Percentiles rank a stretch among this genome's conserved stretches.
Conservation (phyloP, 768 basidiomycete genomes). For the Roridomyces roridus region DNA sequence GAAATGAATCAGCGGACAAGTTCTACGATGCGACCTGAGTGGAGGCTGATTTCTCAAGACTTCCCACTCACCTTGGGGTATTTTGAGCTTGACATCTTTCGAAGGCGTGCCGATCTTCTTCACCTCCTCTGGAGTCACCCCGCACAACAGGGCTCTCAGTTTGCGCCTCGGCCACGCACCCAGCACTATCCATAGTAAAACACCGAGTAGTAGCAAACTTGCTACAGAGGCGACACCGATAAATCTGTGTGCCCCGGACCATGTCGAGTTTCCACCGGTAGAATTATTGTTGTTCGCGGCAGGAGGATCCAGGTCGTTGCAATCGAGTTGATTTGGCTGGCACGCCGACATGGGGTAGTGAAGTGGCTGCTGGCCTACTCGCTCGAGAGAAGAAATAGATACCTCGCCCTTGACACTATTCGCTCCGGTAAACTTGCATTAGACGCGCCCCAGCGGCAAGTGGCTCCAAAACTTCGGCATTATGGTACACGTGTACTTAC, state of each 20-base stretch:
- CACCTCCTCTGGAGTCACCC: slow-evolving; percentile 10
- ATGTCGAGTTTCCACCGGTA: slow-evolving; percentile 8
- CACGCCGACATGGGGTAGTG: not conserved
- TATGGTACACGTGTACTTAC: slow-evolving; percentile 7
- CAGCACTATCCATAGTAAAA: slow-evolving; percentile 44
- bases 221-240: slow-evolving; percentile 53
- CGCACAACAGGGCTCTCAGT: slow-evolving; percentile 23
- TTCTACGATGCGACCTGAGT: too few relatives aligned
- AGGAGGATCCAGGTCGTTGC: slow-evolving; percentile 24
- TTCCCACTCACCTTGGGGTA: too few relatives aligned
- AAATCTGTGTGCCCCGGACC: slow-evolving; percentile 45
- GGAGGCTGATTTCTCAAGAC: too few relatives aligned
- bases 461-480: not conserved
- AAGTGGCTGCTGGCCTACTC: not conserved
- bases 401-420: slow-evolving; percentile 1
- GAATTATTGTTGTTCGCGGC: slow-evolving; percentile 30
- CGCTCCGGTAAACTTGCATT: not conserved
- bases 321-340: slow-evolving; percentile 2
- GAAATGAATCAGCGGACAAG: too few relatives aligned
- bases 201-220: slow-evolving; percentile 38
- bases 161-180: slow-evolving; percentile 41
- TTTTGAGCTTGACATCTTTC: too few relatives aligned
- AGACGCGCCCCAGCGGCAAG: not conserved
- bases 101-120: too few relatives aligned
- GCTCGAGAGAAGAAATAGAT: not conserved